These are phyloP conservation scores for Jacaranda mimosifolia DNA, from an alignment of 257 asterid species.

Conservation along the genomic window DNA sequence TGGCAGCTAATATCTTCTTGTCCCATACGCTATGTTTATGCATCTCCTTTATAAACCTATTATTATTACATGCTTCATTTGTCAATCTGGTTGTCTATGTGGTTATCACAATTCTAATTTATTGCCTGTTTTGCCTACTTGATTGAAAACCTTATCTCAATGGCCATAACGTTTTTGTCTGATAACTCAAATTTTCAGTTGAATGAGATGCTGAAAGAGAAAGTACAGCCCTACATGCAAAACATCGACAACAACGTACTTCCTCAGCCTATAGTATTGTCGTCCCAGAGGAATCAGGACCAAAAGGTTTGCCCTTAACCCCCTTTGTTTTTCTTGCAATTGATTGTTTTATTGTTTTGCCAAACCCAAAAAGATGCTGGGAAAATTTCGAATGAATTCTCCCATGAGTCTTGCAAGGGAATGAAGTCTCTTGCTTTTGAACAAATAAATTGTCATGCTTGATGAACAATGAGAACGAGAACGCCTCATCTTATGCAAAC, in stretches of 20 bases:
- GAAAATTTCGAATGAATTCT: not conserved
- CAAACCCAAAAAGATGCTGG: not conserved
- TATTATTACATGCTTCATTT: not conserved
- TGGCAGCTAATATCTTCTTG: too few relatives aligned
- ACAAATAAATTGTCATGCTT: not conserved
- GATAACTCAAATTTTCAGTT: constrained; percentile 53
- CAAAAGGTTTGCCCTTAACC: constrained; percentile 55
- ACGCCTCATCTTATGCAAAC: not conserved
- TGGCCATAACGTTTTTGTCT: constrained; percentile 18
- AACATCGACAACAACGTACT: constrained; percentile 64
- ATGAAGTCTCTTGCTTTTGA: not conserved
- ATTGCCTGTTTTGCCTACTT: constrained; percentile 16
- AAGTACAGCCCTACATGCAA: constrained; percentile 75
- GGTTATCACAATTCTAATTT: not conserved
- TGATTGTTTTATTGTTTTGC: not conserved
- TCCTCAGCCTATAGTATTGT: constrained; percentile 71
- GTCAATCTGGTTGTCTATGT: not conserved
- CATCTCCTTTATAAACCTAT: too few relatives aligned
- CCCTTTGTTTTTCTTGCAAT: not conserved
- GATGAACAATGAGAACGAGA: constrained; percentile 11
- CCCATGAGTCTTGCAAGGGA: not conserved
- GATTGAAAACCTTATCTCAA: not conserved
- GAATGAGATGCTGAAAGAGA: constrained; percentile 89
- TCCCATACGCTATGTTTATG: too few relatives aligned
- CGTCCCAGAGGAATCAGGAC: constrained; percentile 50